A percentile compares a stretch with the other conserved stretches of the same genome.
phyloP scores from a whole-genome alignment of 148 eudicot species.

The Suaeda aralocaspica region DNA sequence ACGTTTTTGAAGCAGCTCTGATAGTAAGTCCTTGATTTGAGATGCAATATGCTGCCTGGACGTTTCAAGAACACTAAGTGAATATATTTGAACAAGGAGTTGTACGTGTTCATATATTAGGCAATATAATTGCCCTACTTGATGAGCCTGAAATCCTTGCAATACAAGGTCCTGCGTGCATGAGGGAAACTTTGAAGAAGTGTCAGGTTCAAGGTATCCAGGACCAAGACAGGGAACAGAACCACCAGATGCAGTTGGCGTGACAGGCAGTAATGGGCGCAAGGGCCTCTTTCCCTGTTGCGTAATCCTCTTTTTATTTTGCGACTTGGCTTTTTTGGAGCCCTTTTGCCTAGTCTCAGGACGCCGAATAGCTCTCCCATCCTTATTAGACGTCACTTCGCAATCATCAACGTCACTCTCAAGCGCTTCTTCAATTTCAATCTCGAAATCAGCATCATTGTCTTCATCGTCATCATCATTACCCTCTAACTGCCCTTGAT shows the following conservation, averaged over 20 bases:
- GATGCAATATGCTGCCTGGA: constrained; percentile 63
- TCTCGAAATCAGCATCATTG: constrained; percentile 96
- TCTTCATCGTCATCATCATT: constrained; percentile 84
- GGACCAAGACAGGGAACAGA: constrained; percentile 35
- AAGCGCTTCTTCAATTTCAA: constrained; percentile 92
- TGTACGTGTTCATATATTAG: constrained; percentile 89
- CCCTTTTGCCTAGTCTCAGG: constrained; percentile 75
- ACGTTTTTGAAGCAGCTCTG: constrained; percentile 54
- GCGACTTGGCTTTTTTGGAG: constrained; percentile 38
- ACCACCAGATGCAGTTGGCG: constrained; percentile 44
- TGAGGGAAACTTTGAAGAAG: constrained; percentile 29
- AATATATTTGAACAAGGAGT: constrained; percentile 83
- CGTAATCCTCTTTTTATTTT: constrained; percentile 30
- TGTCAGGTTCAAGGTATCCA: constrained; percentile 24
- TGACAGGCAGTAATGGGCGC: constrained; percentile 52
- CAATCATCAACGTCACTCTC: constrained; percentile 86
- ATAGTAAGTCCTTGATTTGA: constrained; percentile 60
- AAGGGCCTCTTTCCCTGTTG: constrained; percentile 48
- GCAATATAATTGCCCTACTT: constrained; percentile 76
- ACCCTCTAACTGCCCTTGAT: constrained; percentile 41
- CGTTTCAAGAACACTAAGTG: constrained; percentile 73
- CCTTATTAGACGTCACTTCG: constrained; percentile 20
- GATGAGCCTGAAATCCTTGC: constrained; percentile 70
- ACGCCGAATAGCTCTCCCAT: constrained; percentile 49
- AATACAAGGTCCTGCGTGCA: constrained; percentile 29